A percentile compares a stretch with the other conserved stretches of the same genome.
These are phyloP conservation scores for Colletotrichum lentis DNA, from an alignment of 2,329 filamentous ascomycete genomes.

Conservation along the genomic window DNA sequence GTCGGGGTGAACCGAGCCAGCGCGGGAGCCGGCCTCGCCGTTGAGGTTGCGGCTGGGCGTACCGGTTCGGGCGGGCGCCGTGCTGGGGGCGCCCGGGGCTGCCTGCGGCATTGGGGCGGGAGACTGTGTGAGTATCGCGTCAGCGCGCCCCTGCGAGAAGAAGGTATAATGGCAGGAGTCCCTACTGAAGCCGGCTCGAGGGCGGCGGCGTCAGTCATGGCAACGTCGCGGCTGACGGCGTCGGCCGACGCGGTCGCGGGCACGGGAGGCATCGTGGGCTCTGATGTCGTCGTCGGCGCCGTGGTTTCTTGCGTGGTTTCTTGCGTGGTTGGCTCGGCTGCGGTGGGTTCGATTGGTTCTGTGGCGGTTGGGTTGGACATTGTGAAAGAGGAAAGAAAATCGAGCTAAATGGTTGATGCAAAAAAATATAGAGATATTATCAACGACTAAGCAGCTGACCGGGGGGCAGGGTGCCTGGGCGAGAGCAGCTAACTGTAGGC, in stretches of 20 bases:
- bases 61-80: constrained; percentile 55
- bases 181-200: constrained; percentile 54
- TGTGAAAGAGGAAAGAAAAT: constrained; percentile 4
- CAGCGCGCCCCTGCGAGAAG: background rate
- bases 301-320: constrained; percentile 41
- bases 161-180: background rate
- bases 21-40: constrained; percentile 57
- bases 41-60: constrained; percentile 54
- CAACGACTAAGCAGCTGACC: constrained; percentile 1
- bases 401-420: background rate
- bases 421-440: background rate
- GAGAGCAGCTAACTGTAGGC: background rate
- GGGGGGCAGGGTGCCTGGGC: background rate
- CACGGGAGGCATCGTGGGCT: constrained; percentile 28
- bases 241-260: constrained; percentile 18
- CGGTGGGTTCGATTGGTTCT: constrained; percentile 15
- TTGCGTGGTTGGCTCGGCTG: constrained; percentile 16
- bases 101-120: constrained; percentile 49
- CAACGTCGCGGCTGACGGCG: constrained; percentile 45
- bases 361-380: constrained; percentile 31
- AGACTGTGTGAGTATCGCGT: constrained; percentile 47
- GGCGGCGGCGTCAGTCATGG: constrained; percentile 55
- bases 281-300: constrained; percentile 8
- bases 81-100: constrained; percentile 49
- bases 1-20: constrained; percentile 66